Conservation (phyloP, 805 yeast species). For the Myxozyma udenii region DNA sequence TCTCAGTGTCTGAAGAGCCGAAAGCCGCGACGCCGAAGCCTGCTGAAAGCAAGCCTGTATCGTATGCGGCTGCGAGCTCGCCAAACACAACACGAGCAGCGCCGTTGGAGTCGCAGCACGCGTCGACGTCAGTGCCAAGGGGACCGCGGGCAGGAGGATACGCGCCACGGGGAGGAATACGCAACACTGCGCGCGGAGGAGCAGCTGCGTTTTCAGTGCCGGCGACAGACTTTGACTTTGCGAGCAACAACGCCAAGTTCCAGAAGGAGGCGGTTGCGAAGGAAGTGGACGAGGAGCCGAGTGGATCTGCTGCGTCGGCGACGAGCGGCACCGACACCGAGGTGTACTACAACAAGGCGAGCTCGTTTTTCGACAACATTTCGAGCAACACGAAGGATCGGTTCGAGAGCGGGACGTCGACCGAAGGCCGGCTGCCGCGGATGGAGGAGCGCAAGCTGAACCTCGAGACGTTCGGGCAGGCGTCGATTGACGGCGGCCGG, state of each 20-base stretch:
- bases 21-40: conserved; percentile 22
- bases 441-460: conserved; percentile 69
- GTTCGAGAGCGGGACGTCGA: conserved; percentile 43
- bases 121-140: neutral
- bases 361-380: conserved; percentile 85
- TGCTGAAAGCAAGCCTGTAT: conserved; percentile 6
- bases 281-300: conserved; percentile 43
- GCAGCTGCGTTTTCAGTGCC: conserved; percentile 42
- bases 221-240: conserved; percentile 70
- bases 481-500: conserved; percentile 47
- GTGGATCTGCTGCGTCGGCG: conserved; percentile 33
- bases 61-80: conserved; percentile 14
- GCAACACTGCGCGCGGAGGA: conserved; percentile 6
- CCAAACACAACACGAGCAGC: too few species aligned
- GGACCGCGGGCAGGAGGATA: neutral
- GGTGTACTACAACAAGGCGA: conserved; percentile 65
- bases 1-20: conserved; percentile 15
- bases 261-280: conserved; percentile 34
- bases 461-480: conserved; percentile 80
- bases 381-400: conserved; percentile 54
- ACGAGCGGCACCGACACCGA: conserved; percentile 30
- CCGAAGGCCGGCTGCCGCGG: conserved; percentile 53
- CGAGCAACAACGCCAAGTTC: conserved; percentile 68
- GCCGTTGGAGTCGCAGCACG: too few species aligned
- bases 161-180: conserved; percentile 7